phyloP scores from a whole-genome alignment of 768 basidiomycete genomes.

The Boletus fagicola region DNA sequence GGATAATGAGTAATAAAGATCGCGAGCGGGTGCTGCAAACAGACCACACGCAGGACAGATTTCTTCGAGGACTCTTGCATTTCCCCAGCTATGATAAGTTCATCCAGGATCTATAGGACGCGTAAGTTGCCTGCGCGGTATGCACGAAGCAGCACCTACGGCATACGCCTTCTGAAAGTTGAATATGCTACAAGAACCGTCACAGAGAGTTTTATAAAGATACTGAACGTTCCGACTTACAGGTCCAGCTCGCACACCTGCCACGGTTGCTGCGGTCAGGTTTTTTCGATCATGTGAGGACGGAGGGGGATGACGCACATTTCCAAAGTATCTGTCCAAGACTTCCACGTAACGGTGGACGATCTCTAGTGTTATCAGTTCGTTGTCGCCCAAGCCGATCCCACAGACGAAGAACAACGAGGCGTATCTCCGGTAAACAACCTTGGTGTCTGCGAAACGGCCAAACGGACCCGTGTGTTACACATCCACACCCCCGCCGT shows the following conservation, averaged over 20 bases:
- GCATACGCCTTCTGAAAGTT: constrained; percentile 97
- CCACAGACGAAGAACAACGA: constrained; percentile 94
- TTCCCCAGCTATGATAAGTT: constrained; percentile 91
- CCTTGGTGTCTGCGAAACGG: constrained; percentile 60
- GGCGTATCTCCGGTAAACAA: constrained; percentile 94
- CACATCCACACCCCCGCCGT: neutral
- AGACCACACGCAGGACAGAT: constrained; percentile 58
- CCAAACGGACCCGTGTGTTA: neutral
- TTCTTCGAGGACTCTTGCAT: constrained; percentile 89
- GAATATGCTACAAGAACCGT: constrained; percentile 70
- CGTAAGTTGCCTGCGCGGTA: neutral
- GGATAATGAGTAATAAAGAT: constrained; percentile 13
- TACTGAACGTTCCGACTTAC: constrained; percentile 41
- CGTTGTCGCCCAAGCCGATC: constrained; percentile 82
- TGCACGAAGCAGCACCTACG: constrained; percentile 39
- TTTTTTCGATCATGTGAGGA: neutral
- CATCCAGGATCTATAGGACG: constrained; percentile 71
- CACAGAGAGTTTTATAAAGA: neutral
- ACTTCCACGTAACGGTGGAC: constrained; percentile 94
- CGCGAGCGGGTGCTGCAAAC: constrained; percentile 2
- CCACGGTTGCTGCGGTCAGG: neutral
- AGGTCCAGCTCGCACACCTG: constrained; percentile 92
- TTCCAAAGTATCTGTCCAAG: constrained; percentile 61
- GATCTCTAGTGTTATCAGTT: constrained; percentile 87
- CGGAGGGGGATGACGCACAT: constrained; percentile 29